Conservation (phyloP, 306 rosid species). For the Pyrus betulifolia region DNA sequence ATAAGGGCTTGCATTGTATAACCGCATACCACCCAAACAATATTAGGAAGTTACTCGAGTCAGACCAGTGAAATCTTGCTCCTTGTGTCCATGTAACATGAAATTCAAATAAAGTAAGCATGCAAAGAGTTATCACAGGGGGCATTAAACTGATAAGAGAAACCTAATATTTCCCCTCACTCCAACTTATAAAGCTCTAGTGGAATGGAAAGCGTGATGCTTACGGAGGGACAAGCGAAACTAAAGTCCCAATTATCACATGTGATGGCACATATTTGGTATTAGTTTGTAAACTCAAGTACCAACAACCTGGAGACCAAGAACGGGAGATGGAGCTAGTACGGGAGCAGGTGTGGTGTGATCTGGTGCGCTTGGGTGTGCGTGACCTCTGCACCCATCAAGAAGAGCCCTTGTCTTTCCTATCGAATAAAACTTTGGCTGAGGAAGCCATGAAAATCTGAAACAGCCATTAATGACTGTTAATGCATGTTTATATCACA, state of each 20-base stretch:
- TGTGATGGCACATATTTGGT: slow-evolving; percentile 21
- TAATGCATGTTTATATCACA: no score
- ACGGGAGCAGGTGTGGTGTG: no score
- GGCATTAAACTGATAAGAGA: slow-evolving; percentile 11
- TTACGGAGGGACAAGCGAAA: neutral
- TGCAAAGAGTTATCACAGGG: slow-evolving; percentile 15
- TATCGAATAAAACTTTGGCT: no score
- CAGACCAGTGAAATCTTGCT: slow-evolving; percentile 31
- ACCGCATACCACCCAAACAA: slow-evolving; percentile 18
- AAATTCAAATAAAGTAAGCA: slow-evolving; percentile 14
- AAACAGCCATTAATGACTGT: no score
- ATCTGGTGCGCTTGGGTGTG: no score
- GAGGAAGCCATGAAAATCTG: no score
- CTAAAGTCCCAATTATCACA: slow-evolving; percentile 26
- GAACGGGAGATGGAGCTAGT: no score
- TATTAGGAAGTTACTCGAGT: slow-evolving; percentile 18
- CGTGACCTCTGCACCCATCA: no score
- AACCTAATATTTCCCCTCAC: slow-evolving; percentile 25
- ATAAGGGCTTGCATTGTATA: slow-evolving; percentile 13
- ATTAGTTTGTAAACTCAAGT: no score
- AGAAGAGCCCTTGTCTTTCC: no score
- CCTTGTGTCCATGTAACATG: slow-evolving; percentile 39
- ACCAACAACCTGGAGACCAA: no score
- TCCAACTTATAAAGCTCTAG: slow-evolving; percentile 28
- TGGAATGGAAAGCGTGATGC: neutral